Conservation (phyloP, 805 yeast species). For the Yamadazyma akitaensis region DNA sequence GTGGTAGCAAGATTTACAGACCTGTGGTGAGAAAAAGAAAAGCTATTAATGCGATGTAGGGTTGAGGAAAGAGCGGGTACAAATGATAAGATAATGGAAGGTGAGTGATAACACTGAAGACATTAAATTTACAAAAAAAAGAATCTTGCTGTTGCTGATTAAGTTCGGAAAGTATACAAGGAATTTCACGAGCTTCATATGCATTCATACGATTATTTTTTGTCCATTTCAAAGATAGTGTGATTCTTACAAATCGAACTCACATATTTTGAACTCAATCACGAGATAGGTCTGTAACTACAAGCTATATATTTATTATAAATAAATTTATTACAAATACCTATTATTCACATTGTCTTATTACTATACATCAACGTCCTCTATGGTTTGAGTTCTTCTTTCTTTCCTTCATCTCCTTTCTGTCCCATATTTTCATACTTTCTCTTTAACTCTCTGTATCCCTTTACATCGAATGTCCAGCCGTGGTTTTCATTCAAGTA, state of each 20-base stretch:
- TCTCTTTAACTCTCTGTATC: slow-evolving; percentile 25
- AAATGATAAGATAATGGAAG: background rate
- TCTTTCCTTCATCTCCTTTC: background rate
- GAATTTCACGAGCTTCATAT: too few species aligned
- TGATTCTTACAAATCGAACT: background rate
- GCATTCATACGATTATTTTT: too few species aligned
- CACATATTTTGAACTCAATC: too few species aligned
- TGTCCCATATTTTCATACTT: slow-evolving; percentile 15
- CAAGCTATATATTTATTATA: too few species aligned
- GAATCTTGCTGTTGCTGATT: too few species aligned
- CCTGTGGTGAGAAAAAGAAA: background rate
- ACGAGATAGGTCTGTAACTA: too few species aligned
- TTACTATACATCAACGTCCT: background rate
- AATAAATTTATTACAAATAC: too few species aligned
- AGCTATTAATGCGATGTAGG: background rate
- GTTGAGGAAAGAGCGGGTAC: background rate
- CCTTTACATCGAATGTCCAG: slow-evolving; percentile 32
- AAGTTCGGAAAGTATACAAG: too few species aligned
- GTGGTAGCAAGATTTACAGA: background rate
- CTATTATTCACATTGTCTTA: background rate
- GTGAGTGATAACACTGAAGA: too few species aligned
- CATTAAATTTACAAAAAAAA: too few species aligned
- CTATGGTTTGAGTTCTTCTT: background rate
- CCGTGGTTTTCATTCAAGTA: slow-evolving; percentile 18
- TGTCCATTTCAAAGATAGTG: background rate